These are phyloP conservation scores for Sporobolomyces roseus DNA, from an alignment of 768 basidiomycete genomes.

Conservation along the genomic window DNA sequence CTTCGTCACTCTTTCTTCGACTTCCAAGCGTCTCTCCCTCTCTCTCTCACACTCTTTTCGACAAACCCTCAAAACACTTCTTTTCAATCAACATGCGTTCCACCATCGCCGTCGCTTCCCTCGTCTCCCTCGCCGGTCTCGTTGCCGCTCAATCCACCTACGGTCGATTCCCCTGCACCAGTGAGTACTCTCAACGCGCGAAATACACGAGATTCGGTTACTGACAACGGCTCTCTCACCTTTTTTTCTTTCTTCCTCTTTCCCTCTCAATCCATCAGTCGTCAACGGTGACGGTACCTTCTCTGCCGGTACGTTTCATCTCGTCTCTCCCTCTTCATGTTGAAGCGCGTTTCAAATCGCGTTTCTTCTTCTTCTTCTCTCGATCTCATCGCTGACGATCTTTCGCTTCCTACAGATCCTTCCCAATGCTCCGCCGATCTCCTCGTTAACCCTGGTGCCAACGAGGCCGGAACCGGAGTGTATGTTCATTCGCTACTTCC, in stretches of 20 bases:
- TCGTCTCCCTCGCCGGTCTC: constrained; percentile 20
- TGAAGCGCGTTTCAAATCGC: too few species aligned
- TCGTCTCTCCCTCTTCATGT: too few species aligned
- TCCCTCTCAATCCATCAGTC: neutral
- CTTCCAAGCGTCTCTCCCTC: constrained; percentile 8
- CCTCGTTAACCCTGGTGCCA: constrained; percentile 14
- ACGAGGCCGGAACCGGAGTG: neutral
- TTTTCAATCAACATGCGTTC: constrained; percentile 15
- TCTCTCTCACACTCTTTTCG: constrained; percentile 4
- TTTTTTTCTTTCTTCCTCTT: neutral
- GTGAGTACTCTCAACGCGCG: neutral
- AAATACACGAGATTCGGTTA: neutral
- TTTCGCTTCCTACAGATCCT: neutral
- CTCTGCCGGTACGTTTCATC: constrained; percentile 10
- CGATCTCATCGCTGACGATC: too few species aligned
- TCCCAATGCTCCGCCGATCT: constrained; percentile 1
- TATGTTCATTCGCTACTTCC: neutral
- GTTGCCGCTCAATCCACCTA: constrained; percentile 23
- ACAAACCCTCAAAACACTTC: too few species aligned
- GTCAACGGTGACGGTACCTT: constrained; percentile 16
- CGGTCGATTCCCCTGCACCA: constrained; percentile 32
- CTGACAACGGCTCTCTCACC: neutral
- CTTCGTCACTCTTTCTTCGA: constrained; percentile 13
- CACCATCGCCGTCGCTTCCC: constrained; percentile 18
- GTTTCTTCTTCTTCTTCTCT: too few species aligned